phyloP scores from a whole-genome alignment of 1,139 yeast species.

The Suhomyces choctaworum region DNA sequence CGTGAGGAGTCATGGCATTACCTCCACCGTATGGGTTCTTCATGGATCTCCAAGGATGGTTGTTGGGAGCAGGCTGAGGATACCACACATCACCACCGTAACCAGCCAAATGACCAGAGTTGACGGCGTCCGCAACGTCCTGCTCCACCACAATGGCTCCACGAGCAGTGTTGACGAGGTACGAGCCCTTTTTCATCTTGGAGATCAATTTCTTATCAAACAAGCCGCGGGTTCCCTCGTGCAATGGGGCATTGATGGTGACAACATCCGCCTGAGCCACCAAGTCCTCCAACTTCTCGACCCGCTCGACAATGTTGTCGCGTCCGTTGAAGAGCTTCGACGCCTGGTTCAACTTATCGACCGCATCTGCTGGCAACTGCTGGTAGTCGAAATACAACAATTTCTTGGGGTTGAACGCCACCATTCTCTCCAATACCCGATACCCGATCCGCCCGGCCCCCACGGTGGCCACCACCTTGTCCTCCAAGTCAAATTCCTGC shows the following conservation, averaged over 20 bases:
- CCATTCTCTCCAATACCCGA: constrained; percentile 70
- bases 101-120: constrained; percentile 69
- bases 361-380: constrained; percentile 58
- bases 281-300: constrained; percentile 64
- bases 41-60: constrained; percentile 79
- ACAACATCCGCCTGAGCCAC: constrained; percentile 71
- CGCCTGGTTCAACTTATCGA: constrained; percentile 48
- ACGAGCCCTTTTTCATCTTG: constrained; percentile 75
- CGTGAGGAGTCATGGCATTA: constrained; percentile 85
- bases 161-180: constrained; percentile 81
- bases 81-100: constrained; percentile 87
- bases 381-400: constrained; percentile 77
- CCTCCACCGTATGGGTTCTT: constrained; percentile 67
- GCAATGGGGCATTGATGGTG: constrained; percentile 77
- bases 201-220: constrained; percentile 67
- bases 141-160: constrained; percentile 76
- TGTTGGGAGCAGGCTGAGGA: constrained; percentile 76
- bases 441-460: constrained; percentile 85
- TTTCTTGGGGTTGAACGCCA: constrained; percentile 74
- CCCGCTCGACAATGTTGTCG: constrained; percentile 52
- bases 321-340: constrained; percentile 40
- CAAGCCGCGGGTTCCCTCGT: constrained; percentile 65
- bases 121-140: constrained; percentile 74
- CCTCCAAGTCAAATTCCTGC: constrained; percentile 74
- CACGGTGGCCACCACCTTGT: constrained; percentile 72